Evolutionary conservation across 2,329 filamentous ascomycete species (phyloP), one percentile per base, ranked within the genome.

Genomic region (Aspergillus alliaceus): DNA sequence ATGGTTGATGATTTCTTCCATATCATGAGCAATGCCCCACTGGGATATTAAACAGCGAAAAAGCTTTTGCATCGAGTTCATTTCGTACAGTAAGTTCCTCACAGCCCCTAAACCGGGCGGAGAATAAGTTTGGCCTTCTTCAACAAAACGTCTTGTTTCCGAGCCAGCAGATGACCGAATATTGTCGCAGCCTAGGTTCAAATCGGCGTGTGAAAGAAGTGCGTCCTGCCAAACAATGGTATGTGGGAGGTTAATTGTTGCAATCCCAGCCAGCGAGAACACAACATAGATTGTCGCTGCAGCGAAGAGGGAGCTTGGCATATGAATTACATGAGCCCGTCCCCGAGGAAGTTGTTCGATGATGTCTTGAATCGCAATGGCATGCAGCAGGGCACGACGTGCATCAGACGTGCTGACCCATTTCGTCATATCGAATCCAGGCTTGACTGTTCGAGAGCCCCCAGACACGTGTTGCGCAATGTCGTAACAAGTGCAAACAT

Each of bases 41-140:
- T 79, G 77, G 4, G 75, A 75, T 18, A 66, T 72, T 20, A 79
- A 62, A 47, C 77, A 79, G 31, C 75, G 68, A 53, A 79, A 79
- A 9, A 80, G 63, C 63, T 79, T 79, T 57, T 79, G 77, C 68
- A 79, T 76, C 18, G 76, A 77, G 58, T 79, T 79, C 59, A 80
- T 64, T 58, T 80, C 77, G 59, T 80, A 80, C n/a, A 78, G 60
- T 37, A 80, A 60, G 65, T 79, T 79, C 42, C 75, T 70, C 12
- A 67, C 68, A 5, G 66, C 65, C 1, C 62, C 69, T 34, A 59
- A 59, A 8, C 64, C 65, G 2, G 64, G 60, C 2, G 64, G 58
- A 9, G 60, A 60, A 3, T 65, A 59, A 1, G 66, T 60, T 9
- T 59, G 56, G 1, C 69, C 70, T 20, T 70, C 69, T 35, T 72